A percentile compares a stretch with the other conserved stretches of the same genome.
Evolutionary conservation across 176 grass and related monocot genomes (phyloP).

Genomic region (Musa beccarii): DNA sequence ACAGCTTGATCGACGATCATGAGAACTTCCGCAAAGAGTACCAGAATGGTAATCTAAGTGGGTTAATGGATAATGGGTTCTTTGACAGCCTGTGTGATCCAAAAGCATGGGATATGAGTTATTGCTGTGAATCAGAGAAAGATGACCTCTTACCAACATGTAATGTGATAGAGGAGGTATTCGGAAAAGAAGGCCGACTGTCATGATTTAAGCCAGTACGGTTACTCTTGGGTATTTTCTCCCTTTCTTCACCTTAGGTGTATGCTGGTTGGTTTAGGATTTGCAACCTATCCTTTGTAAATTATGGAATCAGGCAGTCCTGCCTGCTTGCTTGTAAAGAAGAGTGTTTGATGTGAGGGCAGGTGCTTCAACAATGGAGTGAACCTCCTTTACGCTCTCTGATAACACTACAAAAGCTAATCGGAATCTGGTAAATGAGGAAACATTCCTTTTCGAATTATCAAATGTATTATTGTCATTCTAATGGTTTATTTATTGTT

Average conservation of each 20-base stretch:
- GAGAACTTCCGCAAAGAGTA: not conserved
- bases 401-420: too few species aligned
- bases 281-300: not conserved
- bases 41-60: not conserved
- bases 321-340: too few species aligned
- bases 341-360: too few species aligned
- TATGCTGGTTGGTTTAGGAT: not conserved
- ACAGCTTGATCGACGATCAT: not conserved
- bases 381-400: too few species aligned
- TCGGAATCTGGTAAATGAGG: too few species aligned
- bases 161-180: conserved; percentile 84
- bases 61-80: not conserved
- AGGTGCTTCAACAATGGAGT: too few species aligned
- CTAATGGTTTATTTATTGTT: too few species aligned
- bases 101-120: conserved; percentile 49
- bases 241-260: not conserved
- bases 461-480: too few species aligned
- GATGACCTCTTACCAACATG: conserved; percentile 56
- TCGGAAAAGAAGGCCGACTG: conserved; percentile 41
- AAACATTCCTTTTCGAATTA: too few species aligned
- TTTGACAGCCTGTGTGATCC: conserved; percentile 35
- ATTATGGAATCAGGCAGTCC: too few species aligned
- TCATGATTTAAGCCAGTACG: not conserved
- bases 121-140: conserved; percentile 29
- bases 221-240: too few species aligned